Conservation (phyloP, 2,329 filamentous ascomycete genomes). For the Didymella arachidicola region DNA sequence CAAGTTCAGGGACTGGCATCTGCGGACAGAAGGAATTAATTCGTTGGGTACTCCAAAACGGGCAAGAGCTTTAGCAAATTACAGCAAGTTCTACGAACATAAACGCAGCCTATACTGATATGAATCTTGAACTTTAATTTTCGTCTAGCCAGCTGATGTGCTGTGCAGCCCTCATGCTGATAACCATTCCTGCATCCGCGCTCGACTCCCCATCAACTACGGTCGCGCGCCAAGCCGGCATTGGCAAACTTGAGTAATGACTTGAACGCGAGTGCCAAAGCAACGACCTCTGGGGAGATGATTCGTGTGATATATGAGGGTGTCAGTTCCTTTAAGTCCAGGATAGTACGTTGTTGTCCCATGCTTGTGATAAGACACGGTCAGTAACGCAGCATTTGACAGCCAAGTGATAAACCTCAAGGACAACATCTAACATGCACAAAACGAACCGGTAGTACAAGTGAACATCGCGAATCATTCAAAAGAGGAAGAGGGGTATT, state of each 20-base stretch:
- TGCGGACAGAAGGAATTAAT: no score
- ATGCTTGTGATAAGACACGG: no score
- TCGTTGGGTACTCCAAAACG: no score
- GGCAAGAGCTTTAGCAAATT: no score
- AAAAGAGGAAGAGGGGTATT: conserved; percentile 46
- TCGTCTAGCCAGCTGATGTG: no score
- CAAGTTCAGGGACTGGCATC: no score
- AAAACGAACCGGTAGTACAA: neutral
- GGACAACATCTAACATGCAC: neutral
- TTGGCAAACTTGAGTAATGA: neutral
- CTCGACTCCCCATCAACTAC: neutral
- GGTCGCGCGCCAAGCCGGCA: neutral
- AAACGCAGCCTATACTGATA: no score
- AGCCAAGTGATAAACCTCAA: neutral
- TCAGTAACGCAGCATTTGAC: neutral
- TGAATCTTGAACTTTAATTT: no score
- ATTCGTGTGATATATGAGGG: neutral
- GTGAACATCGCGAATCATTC: neutral
- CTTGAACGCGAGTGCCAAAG: neutral
- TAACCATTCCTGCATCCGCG: neutral
- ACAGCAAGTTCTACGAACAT: no score
- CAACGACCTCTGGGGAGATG: neutral
- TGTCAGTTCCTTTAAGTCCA: neutral
- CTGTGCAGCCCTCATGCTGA: no score
- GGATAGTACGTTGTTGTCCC: no score